These are phyloP conservation scores for Malassezia psittaci DNA, from an alignment of 1,284 basidiomycete genomes.

Conservation along the genomic window DNA sequence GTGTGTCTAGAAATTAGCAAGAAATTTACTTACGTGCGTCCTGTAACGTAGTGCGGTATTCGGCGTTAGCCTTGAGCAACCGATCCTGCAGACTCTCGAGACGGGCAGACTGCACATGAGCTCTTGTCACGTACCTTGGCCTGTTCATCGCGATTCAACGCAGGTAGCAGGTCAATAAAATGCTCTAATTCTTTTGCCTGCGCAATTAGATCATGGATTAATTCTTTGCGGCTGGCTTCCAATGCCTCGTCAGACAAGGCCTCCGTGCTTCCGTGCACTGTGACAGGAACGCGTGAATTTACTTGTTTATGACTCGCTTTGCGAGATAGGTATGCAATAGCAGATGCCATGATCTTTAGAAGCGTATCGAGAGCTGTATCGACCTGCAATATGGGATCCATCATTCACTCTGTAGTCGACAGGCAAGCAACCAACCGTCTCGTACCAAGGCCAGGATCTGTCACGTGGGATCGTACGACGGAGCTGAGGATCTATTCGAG, in stretches of 20 bases:
- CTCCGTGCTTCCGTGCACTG: conserved; percentile 27
- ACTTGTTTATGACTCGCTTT: conserved; percentile 25
- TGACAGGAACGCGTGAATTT: conserved; percentile 22
- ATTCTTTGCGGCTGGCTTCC: conserved; percentile 19
- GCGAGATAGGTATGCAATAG: conserved; percentile 28
- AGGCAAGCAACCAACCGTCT: neutral
- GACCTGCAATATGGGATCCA: conserved; percentile 30
- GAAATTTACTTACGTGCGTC: conserved; percentile 15
- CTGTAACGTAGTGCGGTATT: conserved; percentile 17
- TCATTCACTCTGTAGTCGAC: neutral
- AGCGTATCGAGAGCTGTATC: conserved; percentile 27
- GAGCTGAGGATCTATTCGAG: too few species aligned
- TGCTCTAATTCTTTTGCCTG: conserved; percentile 23
- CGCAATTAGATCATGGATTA: conserved; percentile 24
- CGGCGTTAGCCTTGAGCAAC: conserved; percentile 16
- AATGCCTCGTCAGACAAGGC: conserved; percentile 20
- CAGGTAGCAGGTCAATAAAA: conserved; percentile 22
- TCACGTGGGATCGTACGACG: neutral
- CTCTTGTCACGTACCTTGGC: conserved; percentile 2
- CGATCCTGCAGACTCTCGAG: conserved; percentile 9
- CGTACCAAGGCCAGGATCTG: neutral
- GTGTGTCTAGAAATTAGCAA: neutral
- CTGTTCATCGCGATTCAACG: neutral
- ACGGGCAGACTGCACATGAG: neutral
- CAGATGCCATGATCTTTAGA: conserved; percentile 33